phyloP scores from a whole-genome alignment of 352 stramenopile genomes.

The Pythium periplocum region DNA sequence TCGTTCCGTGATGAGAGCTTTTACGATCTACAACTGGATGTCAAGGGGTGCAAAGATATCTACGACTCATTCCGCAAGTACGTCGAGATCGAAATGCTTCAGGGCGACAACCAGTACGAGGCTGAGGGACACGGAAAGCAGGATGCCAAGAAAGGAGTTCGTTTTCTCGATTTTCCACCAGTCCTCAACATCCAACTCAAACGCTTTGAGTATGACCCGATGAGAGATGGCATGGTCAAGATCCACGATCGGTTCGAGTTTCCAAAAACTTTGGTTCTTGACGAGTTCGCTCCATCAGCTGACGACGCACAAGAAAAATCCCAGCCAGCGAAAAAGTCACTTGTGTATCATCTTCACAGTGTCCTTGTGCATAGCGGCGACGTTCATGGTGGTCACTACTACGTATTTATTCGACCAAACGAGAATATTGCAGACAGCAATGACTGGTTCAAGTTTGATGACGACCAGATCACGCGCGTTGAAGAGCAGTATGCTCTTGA shows the following conservation, averaged over 20 bases:
- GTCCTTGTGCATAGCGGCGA: constrained; percentile 84
- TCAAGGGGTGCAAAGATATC: constrained; percentile 89
- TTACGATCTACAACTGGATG: constrained; percentile 90
- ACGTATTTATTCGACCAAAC: constrained; percentile 83
- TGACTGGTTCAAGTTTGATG: constrained; percentile 83
- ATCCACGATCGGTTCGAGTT: constrained; percentile 88
- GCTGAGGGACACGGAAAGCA: constrained; percentile 86
- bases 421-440: constrained; percentile 55
- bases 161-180: constrained; percentile 82
- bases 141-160: constrained; percentile 85
- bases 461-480: constrained; percentile 77
- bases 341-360: constrained; percentile 81
- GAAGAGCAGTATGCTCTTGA: constrained; percentile 71
- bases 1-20: constrained; percentile 88
- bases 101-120: constrained; percentile 94
- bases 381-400: constrained; percentile 86
- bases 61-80: constrained; percentile 91
- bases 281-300: constrained; percentile 47
- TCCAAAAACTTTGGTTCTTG: constrained; percentile 66
- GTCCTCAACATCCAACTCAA: constrained; percentile 93
- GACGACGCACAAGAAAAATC: constrained; percentile 2
- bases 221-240: constrained; percentile 87
- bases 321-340: constrained; percentile 10
- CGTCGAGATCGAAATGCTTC: constrained; percentile 88
- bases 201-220: constrained; percentile 83